Evolutionary conservation across 768 basidiomycete genomes (phyloP).

Genomic region (Leucosporidium yakuticum): DNA sequence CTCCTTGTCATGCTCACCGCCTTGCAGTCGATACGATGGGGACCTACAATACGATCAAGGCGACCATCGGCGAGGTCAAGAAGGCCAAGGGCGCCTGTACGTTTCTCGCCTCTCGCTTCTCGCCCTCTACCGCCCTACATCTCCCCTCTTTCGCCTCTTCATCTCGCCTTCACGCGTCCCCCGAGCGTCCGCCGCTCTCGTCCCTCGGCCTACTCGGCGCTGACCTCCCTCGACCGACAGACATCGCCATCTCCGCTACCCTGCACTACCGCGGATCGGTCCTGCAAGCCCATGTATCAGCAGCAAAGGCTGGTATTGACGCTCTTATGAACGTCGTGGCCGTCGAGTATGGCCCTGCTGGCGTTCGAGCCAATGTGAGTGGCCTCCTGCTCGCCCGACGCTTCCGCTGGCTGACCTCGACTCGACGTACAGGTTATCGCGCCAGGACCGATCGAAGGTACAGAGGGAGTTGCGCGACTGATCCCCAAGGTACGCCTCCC

Average conservation of each 20-base stretch:
- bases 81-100: conserved; percentile 61
- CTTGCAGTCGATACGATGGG: conserved; percentile 70
- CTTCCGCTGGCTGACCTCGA: no score
- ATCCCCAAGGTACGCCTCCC: conserved; percentile 33
- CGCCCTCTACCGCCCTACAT: no score
- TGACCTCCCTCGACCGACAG: background rate
- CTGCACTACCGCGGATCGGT: conserved; percentile 73
- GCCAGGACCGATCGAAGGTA: conserved; percentile 72
- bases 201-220: no score
- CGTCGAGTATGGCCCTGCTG: conserved; percentile 87
- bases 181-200: no score
- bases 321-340: conserved; percentile 79
- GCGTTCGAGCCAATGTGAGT: conserved; percentile 70
- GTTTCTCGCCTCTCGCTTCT: no score
- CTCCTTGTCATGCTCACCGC: no score
- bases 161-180: background rate
- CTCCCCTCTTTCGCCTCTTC: conserved; percentile 38
- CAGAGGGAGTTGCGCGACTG: conserved; percentile 55
- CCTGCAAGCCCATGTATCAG: conserved; percentile 86
- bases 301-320: conserved; percentile 91
- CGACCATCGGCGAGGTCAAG: conserved; percentile 69
- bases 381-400: background rate
- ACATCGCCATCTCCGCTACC: conserved; percentile 78
- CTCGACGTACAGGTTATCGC: conserved; percentile 55
- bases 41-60: conserved; percentile 90